Base-by-base conservation (phyloP, 1,139 yeast species). In the Lodderomyces oxycetoniae region DNA sequence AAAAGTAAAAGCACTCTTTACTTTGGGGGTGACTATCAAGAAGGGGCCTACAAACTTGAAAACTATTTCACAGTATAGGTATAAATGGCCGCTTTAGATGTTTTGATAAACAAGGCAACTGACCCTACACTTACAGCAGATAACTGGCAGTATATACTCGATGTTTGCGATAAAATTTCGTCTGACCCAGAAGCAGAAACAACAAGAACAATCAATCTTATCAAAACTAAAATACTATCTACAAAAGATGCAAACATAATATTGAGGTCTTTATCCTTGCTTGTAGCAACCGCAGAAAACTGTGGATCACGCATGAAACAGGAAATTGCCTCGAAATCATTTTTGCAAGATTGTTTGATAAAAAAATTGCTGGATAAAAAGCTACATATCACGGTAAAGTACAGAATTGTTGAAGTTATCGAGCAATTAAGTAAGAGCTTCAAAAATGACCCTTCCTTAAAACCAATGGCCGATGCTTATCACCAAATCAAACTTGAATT, bases 261-360 rank as follows among this genome's bases (percentile, higher is more conserved):
- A 19, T 63, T 89, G 35, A 71, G 94, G 47, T 59, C 93, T 0
- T 59, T 91, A 35, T 73, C 95, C 0, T 61, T 91, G 36, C 61
- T 86, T 13, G 72, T 77, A 13, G 81, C 96, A 0, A 58, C 87
- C 24, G 95, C 95, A 1, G 96, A 89, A 57, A 91, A 91, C 55
- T 89, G 97, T 60, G 97, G 97, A 1, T 79, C 95, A 2, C 68
- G 88, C 46, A 76, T 85, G 74, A 80, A 79, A 48, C 88, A 85
- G 42, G 87, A 82, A 47, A 78, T 89, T 30, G 89, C 95, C 23
- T 68, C 88, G 15, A 76, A 74, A 45, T 52, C 70, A 8, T 87
- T 88, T 52, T 74, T 88, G 19, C 65, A 68, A 30, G 67, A 62
- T 17, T 39, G 69, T 15, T 61, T 91, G 32, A 50, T 77, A 25